These are phyloP conservation scores for Leccinum variabile DNA, from an alignment of 1,284 basidiomycete species.

Conservation along the genomic window DNA sequence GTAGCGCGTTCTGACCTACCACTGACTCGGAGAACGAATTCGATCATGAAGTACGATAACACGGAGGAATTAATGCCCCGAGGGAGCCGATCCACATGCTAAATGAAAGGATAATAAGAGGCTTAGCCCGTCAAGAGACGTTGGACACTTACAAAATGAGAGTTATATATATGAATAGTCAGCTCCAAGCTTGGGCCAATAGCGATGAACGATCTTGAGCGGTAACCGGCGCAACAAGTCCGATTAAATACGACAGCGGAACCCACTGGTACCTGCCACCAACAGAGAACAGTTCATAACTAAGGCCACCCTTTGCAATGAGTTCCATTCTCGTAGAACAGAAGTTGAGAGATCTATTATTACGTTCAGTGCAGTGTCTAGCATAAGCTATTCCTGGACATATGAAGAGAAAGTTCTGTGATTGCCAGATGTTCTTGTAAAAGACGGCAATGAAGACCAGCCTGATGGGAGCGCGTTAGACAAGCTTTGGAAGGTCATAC, in stretches of 20 bases:
- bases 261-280: slow-evolving; percentile 59
- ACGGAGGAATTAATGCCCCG: too few species aligned
- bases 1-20: too few species aligned
- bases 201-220: slow-evolving; percentile 54
- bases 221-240: slow-evolving; percentile 52
- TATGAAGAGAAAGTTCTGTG: slow-evolving; percentile 51
- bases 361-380: background rate
- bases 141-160: slow-evolving; percentile 39
- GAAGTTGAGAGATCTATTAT: slow-evolving; percentile 44
- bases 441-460: slow-evolving; percentile 44
- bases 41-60: too few species aligned
- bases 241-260: slow-evolving; percentile 53
- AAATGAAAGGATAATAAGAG: background rate
- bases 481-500: background rate
- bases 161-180: slow-evolving; percentile 45
- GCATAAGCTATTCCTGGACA: background rate
- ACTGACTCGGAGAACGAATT: too few species aligned
- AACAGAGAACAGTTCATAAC: slow-evolving; percentile 54
- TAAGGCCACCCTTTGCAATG: slow-evolving; percentile 65
- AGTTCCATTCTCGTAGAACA: slow-evolving; percentile 53
- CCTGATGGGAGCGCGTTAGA: slow-evolving; percentile 26
- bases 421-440: slow-evolving; percentile 50
- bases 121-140: background rate
- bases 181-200: slow-evolving; percentile 41
- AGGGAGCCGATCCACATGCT: slow-evolving; percentile 41